These are phyloP conservation scores for Bonia amplexicaulis DNA, from an alignment of 176 grass and related monocot species.

Conservation along the genomic window DNA sequence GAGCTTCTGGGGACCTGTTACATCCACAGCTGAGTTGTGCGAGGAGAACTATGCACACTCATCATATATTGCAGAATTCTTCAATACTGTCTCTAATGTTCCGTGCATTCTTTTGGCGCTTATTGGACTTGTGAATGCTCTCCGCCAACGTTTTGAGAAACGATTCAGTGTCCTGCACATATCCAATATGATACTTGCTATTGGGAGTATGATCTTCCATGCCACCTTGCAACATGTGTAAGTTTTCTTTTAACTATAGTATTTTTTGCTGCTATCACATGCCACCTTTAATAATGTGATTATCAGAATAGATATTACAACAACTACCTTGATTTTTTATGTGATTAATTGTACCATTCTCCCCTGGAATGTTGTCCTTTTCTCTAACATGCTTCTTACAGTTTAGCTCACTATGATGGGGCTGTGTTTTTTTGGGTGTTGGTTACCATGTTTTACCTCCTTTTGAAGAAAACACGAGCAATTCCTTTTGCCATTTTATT, in stretches of 20 bases:
- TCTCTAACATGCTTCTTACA: not conserved
- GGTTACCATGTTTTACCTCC: not conserved
- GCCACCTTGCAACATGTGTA: constrained; percentile 82
- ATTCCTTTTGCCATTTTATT: not conserved
- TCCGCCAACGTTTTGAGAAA: constrained; percentile 77
- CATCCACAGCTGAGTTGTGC: constrained; percentile 65
- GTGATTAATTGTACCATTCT: not conserved
- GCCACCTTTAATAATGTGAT: not conserved
- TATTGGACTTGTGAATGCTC: constrained; percentile 61
- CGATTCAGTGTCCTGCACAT: constrained; percentile 79
- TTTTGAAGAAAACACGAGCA: not conserved
- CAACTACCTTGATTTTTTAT: not conserved
- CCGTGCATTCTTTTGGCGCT: constrained; percentile 65
- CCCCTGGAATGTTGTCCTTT: not conserved
- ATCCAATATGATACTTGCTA: constrained; percentile 77
- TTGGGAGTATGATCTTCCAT: constrained; percentile 84
- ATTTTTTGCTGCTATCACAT: not conserved
- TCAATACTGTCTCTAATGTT: constrained; percentile 73
- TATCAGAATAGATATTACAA: not conserved
- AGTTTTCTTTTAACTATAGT: constrained; percentile 19
- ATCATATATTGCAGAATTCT: constrained; percentile 80
- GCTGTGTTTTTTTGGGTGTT: not conserved
- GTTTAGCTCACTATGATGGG: not conserved
- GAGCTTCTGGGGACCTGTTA: constrained; percentile 87
- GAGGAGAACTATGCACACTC: constrained; percentile 72